Base-by-base conservation (phyloP, 495 filamentous ascomycete species). In the Diplogelasinospora grovesii region DNA sequence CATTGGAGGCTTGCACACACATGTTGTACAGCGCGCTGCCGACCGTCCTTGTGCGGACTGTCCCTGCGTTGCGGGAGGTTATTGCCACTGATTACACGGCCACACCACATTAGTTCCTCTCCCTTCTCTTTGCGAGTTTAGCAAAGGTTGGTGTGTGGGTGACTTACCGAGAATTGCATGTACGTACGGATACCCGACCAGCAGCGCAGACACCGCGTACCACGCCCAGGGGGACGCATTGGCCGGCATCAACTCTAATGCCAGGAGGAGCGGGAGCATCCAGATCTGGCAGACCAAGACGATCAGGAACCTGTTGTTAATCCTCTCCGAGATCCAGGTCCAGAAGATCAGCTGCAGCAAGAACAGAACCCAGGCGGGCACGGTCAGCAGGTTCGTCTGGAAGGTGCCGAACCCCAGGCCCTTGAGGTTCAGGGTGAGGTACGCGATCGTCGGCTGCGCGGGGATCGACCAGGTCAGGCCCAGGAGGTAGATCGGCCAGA, bases 21-120 rank as follows among this genome's bases (percentile, higher is more conserved):
- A 89, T 86, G 42, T 88, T 88, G 56, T 89, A 89, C 10, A 85
- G 46, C 0, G 71, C 71, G 0, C 74, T 72, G 3, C 71, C 72
- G 13, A 87, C 77, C 4, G 81, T 78, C 3, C 83, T 54, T 0
- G 82, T 84, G 1, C 81, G 61, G 9, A 86, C 82, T 0, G 75
- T 49, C 36, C 40, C 43, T 21, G 54, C 26, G 36, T 58, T 54
- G 16, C 46, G 43, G 14, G 41, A 49, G 0, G 40, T 36, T 4
- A 5, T 19, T 57, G 6, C 39, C 16, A 41, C 39, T n/a, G n/a
- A n/a, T n/a, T n/a, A n/a, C n/a, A n/a, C n/a, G n/a, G n/a, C n/a
- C n/a, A n/a, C n/a, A n/a, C n/a, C n/a, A n/a, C n/a, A n/a, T n/a
- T n/a, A n/a, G n/a, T n/a, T n/a, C n/a, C n/a, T n/a, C n/a, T n/a